Base-by-base conservation (phyloP, 148 eudicot genomes). In the Chenopodium album region DNA sequence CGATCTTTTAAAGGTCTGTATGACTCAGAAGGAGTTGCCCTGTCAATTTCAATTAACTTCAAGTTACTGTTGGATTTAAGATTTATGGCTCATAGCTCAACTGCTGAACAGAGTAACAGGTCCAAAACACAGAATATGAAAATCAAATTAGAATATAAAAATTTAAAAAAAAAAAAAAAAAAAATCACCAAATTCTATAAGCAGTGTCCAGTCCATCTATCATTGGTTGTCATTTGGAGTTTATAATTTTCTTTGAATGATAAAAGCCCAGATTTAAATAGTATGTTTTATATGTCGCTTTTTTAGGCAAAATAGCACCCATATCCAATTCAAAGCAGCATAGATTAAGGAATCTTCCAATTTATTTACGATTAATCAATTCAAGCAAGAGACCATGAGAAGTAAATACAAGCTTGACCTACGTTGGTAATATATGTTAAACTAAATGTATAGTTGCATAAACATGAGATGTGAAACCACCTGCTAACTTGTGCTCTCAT, bases 1-100 rank as follows among this genome's bases (percentile, higher is more conserved):
- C 89, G 88, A 82, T 95, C 98, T 87, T 91, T 87, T 82, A 95
- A 75, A 63, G 94, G 90, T 88, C 83, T 89, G 86, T 91, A 95
- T 81, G 87, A 73, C 90, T 95, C 98, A 72, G 89, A 86, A 74
- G 92, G 92, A 65, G 82, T 87, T 65, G 83, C 77, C 86, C 98
- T 95, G 83, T 71, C 59, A 76, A 84, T 52, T 62, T 66, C 59
- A 75, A 82, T 41, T 72, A 71, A 75, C 29, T 31, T 79, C 71
- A 22, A 62, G 23, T 62, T 62, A 62, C 66, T 9, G 10, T 62
- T 62, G 66, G 66, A 62, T 62, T 69, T 34, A 5, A 32, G 16
- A 13, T 34, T 69, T 34, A 32, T 14, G 34, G 44, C 46, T 72
- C 82, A 23, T 14, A 16, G 44, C 46, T 72, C 82, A 37, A 54